Evolutionary conservation across 2,329 filamentous ascomycete genomes (phyloP).

Genomic region (Atkinsonella texensis): DNA sequence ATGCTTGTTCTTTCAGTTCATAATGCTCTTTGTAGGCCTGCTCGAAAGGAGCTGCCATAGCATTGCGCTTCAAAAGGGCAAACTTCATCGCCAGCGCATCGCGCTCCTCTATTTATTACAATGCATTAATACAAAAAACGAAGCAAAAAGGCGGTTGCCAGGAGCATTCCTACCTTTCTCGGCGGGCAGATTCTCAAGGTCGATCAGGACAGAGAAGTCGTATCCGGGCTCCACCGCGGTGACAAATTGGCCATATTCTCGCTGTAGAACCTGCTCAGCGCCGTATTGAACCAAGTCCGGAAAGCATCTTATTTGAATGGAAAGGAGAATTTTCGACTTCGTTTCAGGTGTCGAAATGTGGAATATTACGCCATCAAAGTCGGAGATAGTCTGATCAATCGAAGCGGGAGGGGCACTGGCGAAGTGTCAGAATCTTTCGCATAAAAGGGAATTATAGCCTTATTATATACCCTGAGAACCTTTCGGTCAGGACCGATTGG

Average conservation of each 20-base stretch:
- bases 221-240: constrained; percentile 80
- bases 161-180: constrained; percentile 48
- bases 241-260: constrained; percentile 91
- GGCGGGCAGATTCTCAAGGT: constrained; percentile 75
- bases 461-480: constrained; percentile 70
- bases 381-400: constrained; percentile 96
- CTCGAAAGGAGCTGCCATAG: constrained; percentile 97
- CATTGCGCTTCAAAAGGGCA: constrained; percentile 90
- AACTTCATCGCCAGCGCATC: constrained; percentile 81
- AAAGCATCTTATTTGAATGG: constrained; percentile 91
- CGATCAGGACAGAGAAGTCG: constrained; percentile 87
- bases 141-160: neutral
- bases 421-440: constrained; percentile 22
- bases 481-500: constrained; percentile 87
- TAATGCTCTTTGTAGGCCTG: constrained; percentile 92
- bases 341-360: constrained; percentile 93
- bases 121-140: neutral
- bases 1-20: constrained; percentile 72
- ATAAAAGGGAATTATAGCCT: neutral
- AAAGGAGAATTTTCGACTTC: constrained; percentile 90
- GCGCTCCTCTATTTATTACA: constrained; percentile 49
- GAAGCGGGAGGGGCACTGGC: constrained; percentile 67
- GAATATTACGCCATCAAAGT: constrained; percentile 98
- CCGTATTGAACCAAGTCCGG: constrained; percentile 86
- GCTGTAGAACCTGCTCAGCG: constrained; percentile 77